Evolutionary conservation across 345 rosid genomes (phyloP).

Genomic region (Aegle marmelos): DNA sequence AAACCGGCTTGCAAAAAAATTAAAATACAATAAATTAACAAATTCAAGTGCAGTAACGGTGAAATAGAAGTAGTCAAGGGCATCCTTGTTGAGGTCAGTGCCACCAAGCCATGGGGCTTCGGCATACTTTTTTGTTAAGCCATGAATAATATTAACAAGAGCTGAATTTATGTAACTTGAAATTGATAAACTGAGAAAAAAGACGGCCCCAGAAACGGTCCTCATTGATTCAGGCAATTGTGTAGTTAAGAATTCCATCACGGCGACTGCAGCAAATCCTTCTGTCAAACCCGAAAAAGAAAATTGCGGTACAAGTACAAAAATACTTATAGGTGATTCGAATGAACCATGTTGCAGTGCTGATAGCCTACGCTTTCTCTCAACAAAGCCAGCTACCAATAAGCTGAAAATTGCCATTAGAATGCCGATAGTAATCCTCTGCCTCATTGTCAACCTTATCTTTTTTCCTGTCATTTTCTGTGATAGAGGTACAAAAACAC

Average conservation of each 20-base stretch:
- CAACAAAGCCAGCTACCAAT: conserved; percentile 50
- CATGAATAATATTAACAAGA: conserved; percentile 20
- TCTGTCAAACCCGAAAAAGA: conserved; percentile 55
- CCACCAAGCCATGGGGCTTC: conserved; percentile 48
- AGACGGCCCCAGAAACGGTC: conserved; percentile 66
- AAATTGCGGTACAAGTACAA: conserved; percentile 60
- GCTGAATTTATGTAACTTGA: conserved; percentile 30
- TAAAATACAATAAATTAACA: conserved; percentile 43
- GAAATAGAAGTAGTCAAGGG: conserved; percentile 37
- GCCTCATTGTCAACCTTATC: conserved; percentile 41
- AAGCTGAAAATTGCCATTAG: conserved; percentile 48
- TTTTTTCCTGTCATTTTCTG: conserved; percentile 28
- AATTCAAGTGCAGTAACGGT: conserved; percentile 29
- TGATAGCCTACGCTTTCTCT: conserved; percentile 38
- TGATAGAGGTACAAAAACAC: conserved; percentile 32
- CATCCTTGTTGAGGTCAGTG: conserved; percentile 38
- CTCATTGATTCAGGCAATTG: conserved; percentile 76
- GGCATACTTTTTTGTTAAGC: conserved; percentile 17
- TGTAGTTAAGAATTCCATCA: conserved; percentile 66
- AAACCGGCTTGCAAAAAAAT: conserved; percentile 27
- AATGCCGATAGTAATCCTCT: conserved; percentile 56
- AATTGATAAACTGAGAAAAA: conserved; percentile 57
- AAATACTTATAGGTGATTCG: conserved; percentile 39
- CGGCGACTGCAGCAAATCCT: conserved; percentile 67
- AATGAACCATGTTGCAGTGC: conserved; percentile 43